These are phyloP conservation scores for Phylloporus sp. DNA, from an alignment of 768 basidiomycete species.

Conservation along the genomic window DNA sequence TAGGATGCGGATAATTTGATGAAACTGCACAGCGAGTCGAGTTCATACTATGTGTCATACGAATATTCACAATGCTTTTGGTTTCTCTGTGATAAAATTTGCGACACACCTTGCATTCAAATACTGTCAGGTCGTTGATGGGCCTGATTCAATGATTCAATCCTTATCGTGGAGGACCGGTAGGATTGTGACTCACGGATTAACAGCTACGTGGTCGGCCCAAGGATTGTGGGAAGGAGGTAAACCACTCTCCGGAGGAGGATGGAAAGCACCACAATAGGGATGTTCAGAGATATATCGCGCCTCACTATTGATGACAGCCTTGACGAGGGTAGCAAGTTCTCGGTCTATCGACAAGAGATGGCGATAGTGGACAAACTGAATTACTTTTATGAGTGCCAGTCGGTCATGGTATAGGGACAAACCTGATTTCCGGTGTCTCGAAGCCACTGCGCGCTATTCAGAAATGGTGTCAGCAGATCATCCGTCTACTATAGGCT, in stretches of 20 bases:
- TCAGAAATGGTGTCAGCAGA: constrained; percentile 5
- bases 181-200: constrained; percentile 51
- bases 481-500: not conserved
- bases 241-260: constrained; percentile 71
- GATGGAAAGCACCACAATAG: constrained; percentile 80
- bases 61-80: not conserved
- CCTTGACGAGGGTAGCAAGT: constrained; percentile 65
- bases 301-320: constrained; percentile 80
- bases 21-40: constrained; percentile 77
- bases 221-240: constrained; percentile 61
- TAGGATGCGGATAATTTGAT: constrained; percentile 73
- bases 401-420: not conserved
- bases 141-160: constrained; percentile 41
- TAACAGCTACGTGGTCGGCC: constrained; percentile 66
- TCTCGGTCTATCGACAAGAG: constrained; percentile 55
- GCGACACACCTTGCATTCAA: constrained; percentile 69
- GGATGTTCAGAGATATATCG: constrained; percentile 69
- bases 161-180: not conserved
- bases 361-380: constrained; percentile 70
- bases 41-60: constrained; percentile 55
- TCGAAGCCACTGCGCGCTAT: constrained; percentile 80
- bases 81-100: not conserved
- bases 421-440: constrained; percentile 75
- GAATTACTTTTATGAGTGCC: constrained; percentile 4
- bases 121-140: constrained; percentile 65